Evolutionary conservation across 805 yeast species (phyloP), one percentile per base, ranked within the genome.

Genomic region (Candida anglica): DNA sequence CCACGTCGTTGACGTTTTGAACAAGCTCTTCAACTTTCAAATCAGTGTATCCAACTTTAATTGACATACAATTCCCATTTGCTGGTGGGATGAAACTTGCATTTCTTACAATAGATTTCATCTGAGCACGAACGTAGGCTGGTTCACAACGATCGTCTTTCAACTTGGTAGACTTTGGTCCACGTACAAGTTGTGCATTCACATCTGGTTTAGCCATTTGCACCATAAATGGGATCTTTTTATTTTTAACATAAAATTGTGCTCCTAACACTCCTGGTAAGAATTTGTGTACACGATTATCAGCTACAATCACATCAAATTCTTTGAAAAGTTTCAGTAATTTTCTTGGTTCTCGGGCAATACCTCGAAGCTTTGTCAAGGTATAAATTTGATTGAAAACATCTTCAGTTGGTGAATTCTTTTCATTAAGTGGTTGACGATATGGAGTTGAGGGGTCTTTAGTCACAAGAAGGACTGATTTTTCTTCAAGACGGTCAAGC

Each of bases 361-460:
- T 52, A 16, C 70, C 56, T 47, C 71, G 76, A 36, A 81, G 53
- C 43, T 73, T 79, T 41, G 74, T 76, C 30, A 81, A 62, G 10
- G 86, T 71, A 14, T 77, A 60, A 16, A 86, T 75, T 19, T 77
- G 77, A 28, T 72, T 71, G 53, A 85, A 82, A 13, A 56, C 50
- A 37, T 81, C 84, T 34, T 78, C 76, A 0, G 88, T 79, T 2
- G 73, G 67, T 1, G 77, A 63, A 13, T 67, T 75, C 37, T 70
- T 69, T 19, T 58, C 60, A 5, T 67, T 62, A 4, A 84, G 52
- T 4, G 69, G 65, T 8, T 63, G 64, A 22, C 78, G 63, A 46
- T 77, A 84, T 5, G 68, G 64, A 4, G 73, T 63, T 4, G 81
- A 73, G 1, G 91, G 89, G 48, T 86, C 93, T 42, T 81, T 84